Conservation (phyloP, 306 rosid species). For the Glycine soja region DNA sequence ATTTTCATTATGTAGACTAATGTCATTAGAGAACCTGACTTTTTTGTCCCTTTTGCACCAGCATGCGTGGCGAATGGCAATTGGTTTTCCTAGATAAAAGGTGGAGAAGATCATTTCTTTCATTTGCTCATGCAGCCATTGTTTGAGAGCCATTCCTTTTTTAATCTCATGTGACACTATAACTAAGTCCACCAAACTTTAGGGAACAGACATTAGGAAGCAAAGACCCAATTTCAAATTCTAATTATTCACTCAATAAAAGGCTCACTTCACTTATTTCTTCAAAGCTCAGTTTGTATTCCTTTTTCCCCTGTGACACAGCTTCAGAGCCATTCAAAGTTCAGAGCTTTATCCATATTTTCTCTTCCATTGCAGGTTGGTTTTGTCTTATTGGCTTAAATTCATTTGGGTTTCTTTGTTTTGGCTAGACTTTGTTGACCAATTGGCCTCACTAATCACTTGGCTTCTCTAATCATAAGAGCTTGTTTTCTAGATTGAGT, state of each 20-base stretch:
- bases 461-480: constrained; percentile 32
- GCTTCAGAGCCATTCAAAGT: constrained; percentile 42
- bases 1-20: too few relatives aligned
- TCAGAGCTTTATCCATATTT: constrained; percentile 53
- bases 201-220: constrained; percentile 58
- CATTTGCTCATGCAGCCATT: constrained; percentile 19
- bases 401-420: constrained; percentile 33
- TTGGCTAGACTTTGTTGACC: constrained; percentile 23
- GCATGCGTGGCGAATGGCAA: too few relatives aligned
- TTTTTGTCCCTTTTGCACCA: too few relatives aligned
- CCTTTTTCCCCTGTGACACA: constrained; percentile 14
- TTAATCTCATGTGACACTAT: background rate
- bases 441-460: too few relatives aligned
- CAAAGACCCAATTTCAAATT: constrained; percentile 47
- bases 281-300: constrained; percentile 8
- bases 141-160: constrained; percentile 32
- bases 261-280: constrained; percentile 23
- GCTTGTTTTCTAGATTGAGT: constrained; percentile 39
- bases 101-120: background rate
- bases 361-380: constrained; percentile 53
- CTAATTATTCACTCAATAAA: constrained; percentile 39
- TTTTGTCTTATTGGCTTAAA: constrained; percentile 4
- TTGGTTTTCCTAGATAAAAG: background rate
- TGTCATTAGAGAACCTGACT: too few relatives aligned
- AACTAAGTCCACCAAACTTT: background rate